These are phyloP conservation scores for Ampelocalamus luodianensis DNA, from an alignment of 176 grass and related monocot genomes.

Conservation along the genomic window DNA sequence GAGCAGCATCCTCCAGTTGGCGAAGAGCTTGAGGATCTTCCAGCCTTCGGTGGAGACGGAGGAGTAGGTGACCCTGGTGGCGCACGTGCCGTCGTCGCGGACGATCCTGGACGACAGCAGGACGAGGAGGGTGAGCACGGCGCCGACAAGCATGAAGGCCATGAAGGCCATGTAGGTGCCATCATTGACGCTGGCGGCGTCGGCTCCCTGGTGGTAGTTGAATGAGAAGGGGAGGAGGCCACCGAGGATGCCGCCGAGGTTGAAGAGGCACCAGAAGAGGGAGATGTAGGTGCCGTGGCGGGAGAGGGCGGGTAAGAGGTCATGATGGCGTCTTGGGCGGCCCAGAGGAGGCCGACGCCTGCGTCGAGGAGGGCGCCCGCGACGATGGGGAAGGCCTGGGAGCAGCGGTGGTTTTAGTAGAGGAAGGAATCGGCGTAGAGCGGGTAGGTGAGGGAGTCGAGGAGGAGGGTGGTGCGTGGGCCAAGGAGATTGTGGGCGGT, in stretches of 20 bases:
- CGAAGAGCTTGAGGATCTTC: slow-evolving; percentile 71
- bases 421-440: slow-evolving; percentile 91
- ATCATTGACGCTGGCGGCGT: slow-evolving; percentile 61
- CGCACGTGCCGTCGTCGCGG: slow-evolving; percentile 71
- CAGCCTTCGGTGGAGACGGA: slow-evolving; percentile 49
- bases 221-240: slow-evolving; percentile 89
- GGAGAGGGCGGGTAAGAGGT: slow-evolving; percentile 75
- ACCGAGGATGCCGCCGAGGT: slow-evolving; percentile 86
- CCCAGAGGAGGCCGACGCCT: slow-evolving; percentile 88
- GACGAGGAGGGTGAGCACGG: no score
- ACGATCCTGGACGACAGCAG: slow-evolving; percentile 60
- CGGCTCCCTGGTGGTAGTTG: slow-evolving; percentile 55
- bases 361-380: slow-evolving; percentile 76
- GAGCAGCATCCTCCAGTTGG: slow-evolving; percentile 88
- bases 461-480: slow-evolving; percentile 68
- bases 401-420: slow-evolving; percentile 79
- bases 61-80: slow-evolving; percentile 60
- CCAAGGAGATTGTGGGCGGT: slow-evolving; percentile 83
- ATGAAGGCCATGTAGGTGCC: slow-evolving; percentile 86
- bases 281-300: slow-evolving; percentile 87
- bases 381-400: slow-evolving; percentile 58
- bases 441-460: slow-evolving; percentile 72
- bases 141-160: slow-evolving; percentile 74
- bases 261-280: slow-evolving; percentile 95
- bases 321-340: slow-evolving; percentile 88